Conservation (phyloP, 441 rosid genomes). For the Manihot esculenta region DNA sequence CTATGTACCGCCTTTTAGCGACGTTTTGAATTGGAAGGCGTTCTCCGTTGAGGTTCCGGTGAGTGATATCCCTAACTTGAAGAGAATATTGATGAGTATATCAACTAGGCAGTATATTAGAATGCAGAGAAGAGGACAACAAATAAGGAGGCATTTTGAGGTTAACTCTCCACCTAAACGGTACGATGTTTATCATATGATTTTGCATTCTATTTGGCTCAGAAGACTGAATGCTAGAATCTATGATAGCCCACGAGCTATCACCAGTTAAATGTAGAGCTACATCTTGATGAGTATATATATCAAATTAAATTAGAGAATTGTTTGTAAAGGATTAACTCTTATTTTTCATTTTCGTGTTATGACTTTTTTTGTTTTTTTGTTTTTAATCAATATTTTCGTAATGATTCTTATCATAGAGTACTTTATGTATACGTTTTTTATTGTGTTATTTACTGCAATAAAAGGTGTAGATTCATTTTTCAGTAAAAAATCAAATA, state of each 20-base stretch:
- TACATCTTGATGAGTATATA: not conserved
- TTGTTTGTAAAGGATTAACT: not conserved
- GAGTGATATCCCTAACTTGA: conserved; percentile 66
- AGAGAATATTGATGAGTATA: conserved; percentile 56
- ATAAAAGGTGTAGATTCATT: too few relatives aligned
- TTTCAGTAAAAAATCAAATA: too few relatives aligned
- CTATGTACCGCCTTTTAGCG: conserved; percentile 82
- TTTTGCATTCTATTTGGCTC: conserved; percentile 88
- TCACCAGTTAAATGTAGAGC: conserved; percentile 7
- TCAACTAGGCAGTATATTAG: conserved; percentile 72
- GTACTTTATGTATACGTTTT: too few relatives aligned
- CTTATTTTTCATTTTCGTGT: too few relatives aligned
- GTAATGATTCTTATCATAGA: too few relatives aligned
- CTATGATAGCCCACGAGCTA: conserved; percentile 31
- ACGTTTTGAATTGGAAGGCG: conserved; percentile 75
- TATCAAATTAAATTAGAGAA: too few relatives aligned
- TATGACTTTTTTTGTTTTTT: too few relatives aligned
- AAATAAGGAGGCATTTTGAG: conserved; percentile 71
- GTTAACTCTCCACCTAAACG: conserved; percentile 75
- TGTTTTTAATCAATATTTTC: too few relatives aligned
- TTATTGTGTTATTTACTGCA: too few relatives aligned
- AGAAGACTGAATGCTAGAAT: conserved; percentile 73
- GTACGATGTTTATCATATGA: conserved; percentile 90
- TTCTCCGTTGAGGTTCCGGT: conserved; percentile 69
- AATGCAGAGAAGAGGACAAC: conserved; percentile 71